phyloP scores from a whole-genome alignment of 83 land plant species.

The Picea abies region DNA sequence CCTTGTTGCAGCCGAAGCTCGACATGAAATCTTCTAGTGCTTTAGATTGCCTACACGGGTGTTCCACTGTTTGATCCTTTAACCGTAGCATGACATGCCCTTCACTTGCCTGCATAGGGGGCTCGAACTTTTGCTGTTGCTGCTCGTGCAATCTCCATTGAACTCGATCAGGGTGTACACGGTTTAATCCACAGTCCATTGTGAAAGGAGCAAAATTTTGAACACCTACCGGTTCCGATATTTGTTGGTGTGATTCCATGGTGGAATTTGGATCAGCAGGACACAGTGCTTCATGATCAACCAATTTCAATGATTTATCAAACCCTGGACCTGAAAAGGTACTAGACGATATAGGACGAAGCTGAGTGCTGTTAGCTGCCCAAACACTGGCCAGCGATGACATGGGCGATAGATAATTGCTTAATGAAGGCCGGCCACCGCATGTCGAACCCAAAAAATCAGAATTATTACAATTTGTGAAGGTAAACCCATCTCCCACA shows the following conservation, averaged over 20 bases:
- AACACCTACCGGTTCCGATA: not conserved
- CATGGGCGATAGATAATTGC: not conserved
- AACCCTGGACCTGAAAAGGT: not conserved
- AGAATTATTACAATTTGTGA: not conserved
- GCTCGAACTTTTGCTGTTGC: not conserved
- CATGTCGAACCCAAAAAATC: not conserved
- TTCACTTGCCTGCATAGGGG: not conserved
- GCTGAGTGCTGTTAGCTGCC: not conserved
- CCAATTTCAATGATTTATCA: slow-evolving; percentile 2
- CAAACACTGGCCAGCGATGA: not conserved
- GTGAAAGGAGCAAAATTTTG: not conserved
- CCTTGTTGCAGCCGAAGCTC: not conserved
- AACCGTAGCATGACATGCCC: not conserved
- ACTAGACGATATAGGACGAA: not conserved
- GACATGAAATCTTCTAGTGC: not conserved
- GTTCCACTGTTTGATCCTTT: not conserved
- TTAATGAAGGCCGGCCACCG: not conserved
- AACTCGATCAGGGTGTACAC: not conserved
- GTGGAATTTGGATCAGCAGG: not conserved
- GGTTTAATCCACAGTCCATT: no score
- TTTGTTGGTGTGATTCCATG: not conserved
- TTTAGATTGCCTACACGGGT: not conserved
- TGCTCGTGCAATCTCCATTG: slow-evolving; percentile 11
- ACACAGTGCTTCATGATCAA: no score
- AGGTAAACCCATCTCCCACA: not conserved